These are phyloP conservation scores for Nakazawaea siamensis DNA, from an alignment of 805 yeast species.

Conservation along the genomic window DNA sequence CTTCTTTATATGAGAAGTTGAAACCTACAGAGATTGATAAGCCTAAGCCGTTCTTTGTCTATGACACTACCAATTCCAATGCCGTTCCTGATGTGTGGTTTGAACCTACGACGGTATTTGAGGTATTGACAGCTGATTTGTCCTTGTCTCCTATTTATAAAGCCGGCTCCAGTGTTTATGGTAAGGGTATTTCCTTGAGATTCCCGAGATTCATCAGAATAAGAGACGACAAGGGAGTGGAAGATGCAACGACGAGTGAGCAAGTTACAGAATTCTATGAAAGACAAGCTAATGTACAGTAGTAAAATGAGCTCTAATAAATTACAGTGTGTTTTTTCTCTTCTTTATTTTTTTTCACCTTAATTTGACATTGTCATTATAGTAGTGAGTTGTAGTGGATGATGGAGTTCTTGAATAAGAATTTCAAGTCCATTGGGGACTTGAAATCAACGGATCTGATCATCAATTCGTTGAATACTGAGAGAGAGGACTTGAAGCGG, in stretches of 20 bases:
- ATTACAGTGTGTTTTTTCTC: background rate
- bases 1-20: slow-evolving; percentile 47
- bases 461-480: slow-evolving; percentile 3
- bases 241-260: slow-evolving; percentile 80
- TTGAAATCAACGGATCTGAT: slow-evolving; percentile 8
- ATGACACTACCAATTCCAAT: slow-evolving; percentile 48
- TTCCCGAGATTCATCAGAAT: slow-evolving; percentile 81
- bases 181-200: slow-evolving; percentile 79
- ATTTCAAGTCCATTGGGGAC: slow-evolving; percentile 10
- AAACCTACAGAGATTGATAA: slow-evolving; percentile 55
- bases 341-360: too few species aligned
- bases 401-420: slow-evolving; percentile 9
- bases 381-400: background rate
- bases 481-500: slow-evolving; percentile 2
- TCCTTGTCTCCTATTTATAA: slow-evolving; percentile 84
- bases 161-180: slow-evolving; percentile 67
- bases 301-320: background rate
- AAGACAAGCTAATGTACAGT: slow-evolving; percentile 42
- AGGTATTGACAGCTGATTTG: slow-evolving; percentile 85
- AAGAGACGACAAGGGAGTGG: slow-evolving; percentile 79
- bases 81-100: slow-evolving; percentile 93
- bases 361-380: background rate
- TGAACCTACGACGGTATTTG: slow-evolving; percentile 78
- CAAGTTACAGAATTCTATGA: slow-evolving; percentile 81
- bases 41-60: slow-evolving; percentile 64